Percentiles rank a stretch among this genome's conserved stretches.
These are phyloP conservation scores for Catharanthus roseus DNA, from an alignment of 257 asterid species.

Conservation along the genomic window DNA sequence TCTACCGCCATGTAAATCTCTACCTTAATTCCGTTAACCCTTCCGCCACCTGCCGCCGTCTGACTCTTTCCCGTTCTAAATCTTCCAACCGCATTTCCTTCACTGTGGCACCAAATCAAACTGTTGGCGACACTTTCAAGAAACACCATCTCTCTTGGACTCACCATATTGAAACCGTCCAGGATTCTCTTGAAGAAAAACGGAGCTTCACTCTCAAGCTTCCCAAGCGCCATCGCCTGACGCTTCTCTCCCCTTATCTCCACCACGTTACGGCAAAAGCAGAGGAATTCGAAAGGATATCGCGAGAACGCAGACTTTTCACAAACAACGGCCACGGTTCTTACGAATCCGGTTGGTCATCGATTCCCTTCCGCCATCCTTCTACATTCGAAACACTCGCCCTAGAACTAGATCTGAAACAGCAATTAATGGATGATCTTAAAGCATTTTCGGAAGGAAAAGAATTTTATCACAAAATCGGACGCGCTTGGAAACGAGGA, in stretches of 20 bases:
- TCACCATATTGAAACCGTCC: conserved; percentile 38
- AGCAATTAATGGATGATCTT: conserved; percentile 30
- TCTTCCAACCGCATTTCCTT: conserved; percentile 39
- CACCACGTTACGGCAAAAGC: conserved; percentile 39
- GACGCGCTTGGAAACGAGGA: conserved; percentile 63
- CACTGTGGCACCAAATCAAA: conserved; percentile 48
- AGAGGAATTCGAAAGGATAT: conserved; percentile 37
- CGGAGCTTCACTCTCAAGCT: conserved; percentile 43
- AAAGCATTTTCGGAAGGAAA: conserved; percentile 32
- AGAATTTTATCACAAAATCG: conserved; percentile 33
- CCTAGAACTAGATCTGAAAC: conserved; percentile 43
- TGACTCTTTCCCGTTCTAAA: conserved; percentile 42
- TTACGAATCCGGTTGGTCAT: conserved; percentile 50
- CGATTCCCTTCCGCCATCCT: conserved; percentile 52
- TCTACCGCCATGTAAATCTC: conserved; percentile 48
- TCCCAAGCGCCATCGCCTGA: conserved; percentile 34
- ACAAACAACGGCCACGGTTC: conserved; percentile 46
- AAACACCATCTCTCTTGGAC: conserved; percentile 48
- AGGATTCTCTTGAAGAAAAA: conserved; percentile 43
- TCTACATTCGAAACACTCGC: conserved; percentile 53
- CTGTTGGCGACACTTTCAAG: conserved; percentile 33
- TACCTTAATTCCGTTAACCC: conserved; percentile 44
- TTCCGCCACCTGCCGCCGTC: conserved; percentile 47
- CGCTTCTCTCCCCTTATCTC: conserved; percentile 32
- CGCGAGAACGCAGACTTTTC: conserved; percentile 39